Percentiles rank a stretch among this genome's conserved stretches.
These are phyloP conservation scores for Phaeosphaeriaceae sp. DNA, from an alignment of 2,329 filamentous ascomycete species.

Conservation along the genomic window DNA sequence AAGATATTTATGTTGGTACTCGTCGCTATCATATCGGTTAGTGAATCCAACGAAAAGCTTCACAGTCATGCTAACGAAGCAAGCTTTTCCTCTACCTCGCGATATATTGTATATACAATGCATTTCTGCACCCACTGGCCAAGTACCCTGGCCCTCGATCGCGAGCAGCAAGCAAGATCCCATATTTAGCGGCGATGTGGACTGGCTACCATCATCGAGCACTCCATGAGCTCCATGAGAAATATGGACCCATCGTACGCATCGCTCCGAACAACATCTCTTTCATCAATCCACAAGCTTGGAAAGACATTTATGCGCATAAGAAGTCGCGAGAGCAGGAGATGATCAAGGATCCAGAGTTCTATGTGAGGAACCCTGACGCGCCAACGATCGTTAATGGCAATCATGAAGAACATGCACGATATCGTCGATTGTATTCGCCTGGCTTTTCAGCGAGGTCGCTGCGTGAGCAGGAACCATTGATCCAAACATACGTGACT, in stretches of 20 bases:
- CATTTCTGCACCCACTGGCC: background rate
- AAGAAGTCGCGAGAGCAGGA: background rate
- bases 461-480: slow-evolving; percentile 38
- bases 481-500: slow-evolving; percentile 45
- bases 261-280: slow-evolving; percentile 14
- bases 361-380: background rate
- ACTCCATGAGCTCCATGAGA: slow-evolving; percentile 8
- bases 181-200: background rate
- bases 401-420: slow-evolving; percentile 25
- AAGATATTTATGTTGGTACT: background rate
- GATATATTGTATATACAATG: background rate
- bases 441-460: slow-evolving; percentile 44
- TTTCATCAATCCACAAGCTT: slow-evolving; percentile 11
- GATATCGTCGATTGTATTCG: slow-evolving; percentile 39
- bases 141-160: background rate
- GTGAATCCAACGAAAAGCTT: background rate
- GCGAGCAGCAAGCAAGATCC: background rate
- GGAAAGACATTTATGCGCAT: slow-evolving; percentile 19
- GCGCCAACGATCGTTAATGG: background rate
- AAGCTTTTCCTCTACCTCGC: background rate
- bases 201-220: slow-evolving; percentile 1
- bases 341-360: background rate
- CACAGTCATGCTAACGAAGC: background rate
- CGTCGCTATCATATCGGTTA: background rate
- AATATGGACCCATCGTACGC: slow-evolving; percentile 21